Conservation (phyloP, 1,139 yeast genomes). For the Torulaspora pretoriensis region DNA sequence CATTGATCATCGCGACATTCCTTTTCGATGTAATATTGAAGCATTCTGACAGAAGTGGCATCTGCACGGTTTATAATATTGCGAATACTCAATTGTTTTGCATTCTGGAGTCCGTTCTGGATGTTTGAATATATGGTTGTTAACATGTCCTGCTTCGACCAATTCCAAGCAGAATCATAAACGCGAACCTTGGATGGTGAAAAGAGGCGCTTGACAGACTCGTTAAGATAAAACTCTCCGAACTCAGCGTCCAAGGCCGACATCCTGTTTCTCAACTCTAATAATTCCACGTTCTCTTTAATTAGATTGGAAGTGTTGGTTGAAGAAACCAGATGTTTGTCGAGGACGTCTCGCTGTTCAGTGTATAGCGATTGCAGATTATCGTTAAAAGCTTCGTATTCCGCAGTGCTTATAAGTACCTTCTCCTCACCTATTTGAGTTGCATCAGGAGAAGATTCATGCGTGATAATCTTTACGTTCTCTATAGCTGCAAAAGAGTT, state of each 20-base stretch:
- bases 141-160: constrained; percentile 94
- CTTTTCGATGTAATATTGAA: constrained; percentile 84
- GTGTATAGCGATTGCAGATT: constrained; percentile 4
- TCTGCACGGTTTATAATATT: constrained; percentile 79
- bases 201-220: constrained; percentile 80
- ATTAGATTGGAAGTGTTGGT: neutral
- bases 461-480: constrained; percentile 2
- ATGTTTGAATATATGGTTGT: constrained; percentile 60
- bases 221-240: constrained; percentile 84
- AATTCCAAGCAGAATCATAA: constrained; percentile 93
- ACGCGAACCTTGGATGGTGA: constrained; percentile 82
- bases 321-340: constrained; percentile 4
- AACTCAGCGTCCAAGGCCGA: constrained; percentile 74
- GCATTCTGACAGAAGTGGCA: constrained; percentile 82
- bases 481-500: constrained; percentile 10
- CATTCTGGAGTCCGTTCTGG: neutral
- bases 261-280: constrained; percentile 7
- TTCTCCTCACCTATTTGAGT: constrained; percentile 1
- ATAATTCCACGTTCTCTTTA: constrained; percentile 6
- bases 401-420: constrained; percentile 10
- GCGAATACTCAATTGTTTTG: constrained; percentile 40
- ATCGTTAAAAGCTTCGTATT: constrained; percentile 6
- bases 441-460: neutral
- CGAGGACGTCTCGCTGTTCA: constrained; percentile 7
- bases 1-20: constrained; percentile 83